These are phyloP conservation scores for Amborella trichopoda DNA, from an alignment of 164 flowering plant species.

Conservation along the genomic window DNA sequence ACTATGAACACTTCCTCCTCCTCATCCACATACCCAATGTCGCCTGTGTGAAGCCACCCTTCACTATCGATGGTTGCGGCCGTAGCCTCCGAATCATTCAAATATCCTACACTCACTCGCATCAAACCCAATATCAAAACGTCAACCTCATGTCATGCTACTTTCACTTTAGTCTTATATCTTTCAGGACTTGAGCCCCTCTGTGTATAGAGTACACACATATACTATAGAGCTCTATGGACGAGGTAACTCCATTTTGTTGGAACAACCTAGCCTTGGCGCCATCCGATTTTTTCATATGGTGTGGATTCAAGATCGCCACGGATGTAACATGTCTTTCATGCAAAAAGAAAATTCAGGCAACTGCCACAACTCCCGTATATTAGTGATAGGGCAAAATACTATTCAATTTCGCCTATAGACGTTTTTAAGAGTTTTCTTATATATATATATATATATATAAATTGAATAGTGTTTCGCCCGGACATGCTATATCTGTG, in stretches of 20 bases:
- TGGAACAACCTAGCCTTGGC: background rate
- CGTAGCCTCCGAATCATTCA: slow-evolving; percentile 59
- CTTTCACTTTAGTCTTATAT: background rate
- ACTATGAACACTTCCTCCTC: slow-evolving; percentile 73
- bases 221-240: background rate
- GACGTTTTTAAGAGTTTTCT: no score
- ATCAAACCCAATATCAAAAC: no score
- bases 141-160: background rate
- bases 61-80: slow-evolving; percentile 48
- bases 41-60: slow-evolving; percentile 93
- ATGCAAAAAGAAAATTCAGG: no score
- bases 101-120: slow-evolving; percentile 45
- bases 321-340: no score
- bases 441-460: no score
- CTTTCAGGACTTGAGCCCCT: background rate
- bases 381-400: no score
- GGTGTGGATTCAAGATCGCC: no score
- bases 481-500: no score
- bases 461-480: no score
- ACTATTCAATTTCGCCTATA: no score
- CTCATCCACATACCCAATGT: slow-evolving; percentile 69
- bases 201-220: no score
- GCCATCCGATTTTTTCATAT: background rate
- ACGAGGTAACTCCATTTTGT: background rate
- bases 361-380: no score